A percentile compares a stretch with the other conserved stretches of the same genome.
Evolutionary conservation across 1,139 yeast genomes (phyloP).

Genomic region (Pneumocystis oryctolagi): DNA sequence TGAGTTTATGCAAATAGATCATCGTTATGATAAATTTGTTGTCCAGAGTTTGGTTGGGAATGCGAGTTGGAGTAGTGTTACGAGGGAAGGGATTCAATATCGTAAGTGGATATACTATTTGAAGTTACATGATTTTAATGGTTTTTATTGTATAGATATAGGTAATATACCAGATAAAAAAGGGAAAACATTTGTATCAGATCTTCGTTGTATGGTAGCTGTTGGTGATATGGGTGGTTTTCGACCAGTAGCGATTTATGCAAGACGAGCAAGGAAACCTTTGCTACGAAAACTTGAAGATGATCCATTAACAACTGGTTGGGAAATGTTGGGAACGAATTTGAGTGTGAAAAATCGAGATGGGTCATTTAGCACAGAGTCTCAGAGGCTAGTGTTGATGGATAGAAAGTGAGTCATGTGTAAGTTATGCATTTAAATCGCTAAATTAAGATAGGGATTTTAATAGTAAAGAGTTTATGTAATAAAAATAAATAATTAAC

Average conservation of each 20-base stretch:
- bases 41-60: neutral
- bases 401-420: neutral
- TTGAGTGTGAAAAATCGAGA: neutral
- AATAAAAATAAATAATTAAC: neutral
- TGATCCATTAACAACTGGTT: neutral
- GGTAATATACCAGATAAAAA: neutral
- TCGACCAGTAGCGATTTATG: neutral
- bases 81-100: neutral
- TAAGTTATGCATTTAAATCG: neutral
- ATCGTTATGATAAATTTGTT: neutral
- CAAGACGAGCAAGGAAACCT: slow-evolving; percentile 1
- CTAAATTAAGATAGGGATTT: neutral
- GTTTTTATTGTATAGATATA: neutral
- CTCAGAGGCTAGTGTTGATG: neutral
- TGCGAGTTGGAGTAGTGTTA: neutral
- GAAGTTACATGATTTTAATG: neutral
- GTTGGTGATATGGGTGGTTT: neutral
- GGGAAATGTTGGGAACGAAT: slow-evolving; percentile 3
- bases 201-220: neutral
- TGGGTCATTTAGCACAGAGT: slow-evolving; percentile 1
- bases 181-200: neutral
- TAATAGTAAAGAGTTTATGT: neutral
- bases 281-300: neutral
- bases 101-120: neutral
- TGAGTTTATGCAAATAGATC: neutral